phyloP scores from a whole-genome alignment of 805 yeast genomes.

The Saitoella complicata region DNA sequence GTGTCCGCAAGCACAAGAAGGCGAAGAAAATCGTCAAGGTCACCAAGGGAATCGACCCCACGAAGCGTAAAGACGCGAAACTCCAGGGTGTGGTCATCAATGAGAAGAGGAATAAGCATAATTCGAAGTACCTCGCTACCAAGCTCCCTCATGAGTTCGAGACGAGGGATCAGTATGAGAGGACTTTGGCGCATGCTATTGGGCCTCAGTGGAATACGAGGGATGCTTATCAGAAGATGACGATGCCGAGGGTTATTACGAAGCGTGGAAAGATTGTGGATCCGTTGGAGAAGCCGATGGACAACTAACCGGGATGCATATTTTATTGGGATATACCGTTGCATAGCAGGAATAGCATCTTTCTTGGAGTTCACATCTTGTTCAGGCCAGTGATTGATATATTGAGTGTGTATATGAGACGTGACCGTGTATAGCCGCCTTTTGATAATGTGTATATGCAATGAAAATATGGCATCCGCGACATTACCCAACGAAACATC shows the following conservation, averaged over 20 bases:
- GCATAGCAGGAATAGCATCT: too few species aligned
- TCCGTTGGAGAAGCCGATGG: conserved; percentile 65
- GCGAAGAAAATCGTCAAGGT: conserved; percentile 53
- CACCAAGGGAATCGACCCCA: conserved; percentile 59
- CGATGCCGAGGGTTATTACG: conserved; percentile 75
- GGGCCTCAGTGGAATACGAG: conserved; percentile 94
- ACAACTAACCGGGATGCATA: too few species aligned
- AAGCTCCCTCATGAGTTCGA: conserved; percentile 94
- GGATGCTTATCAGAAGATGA: conserved; percentile 68
- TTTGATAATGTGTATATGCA: too few species aligned
- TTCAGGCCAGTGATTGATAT: too few species aligned
- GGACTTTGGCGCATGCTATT: conserved; percentile 85
- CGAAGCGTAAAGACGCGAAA: conserved; percentile 63
- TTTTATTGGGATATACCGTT: too few species aligned
- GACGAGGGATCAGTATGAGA: conserved; percentile 83
- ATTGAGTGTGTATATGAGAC: too few species aligned
- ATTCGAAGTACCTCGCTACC: conserved; percentile 66
- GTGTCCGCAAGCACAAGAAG: conserved; percentile 25
- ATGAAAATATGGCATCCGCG: too few species aligned
- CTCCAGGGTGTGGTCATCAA: conserved; percentile 74
- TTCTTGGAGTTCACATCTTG: too few species aligned
- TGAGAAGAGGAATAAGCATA: conserved; percentile 72
- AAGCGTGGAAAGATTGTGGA: conserved; percentile 83
- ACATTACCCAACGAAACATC: too few species aligned
- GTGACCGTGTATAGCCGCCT: too few species aligned